Base-by-base conservation (phyloP, 495 filamentous ascomycete genomes). In the Pseudevernia furfuracea region DNA sequence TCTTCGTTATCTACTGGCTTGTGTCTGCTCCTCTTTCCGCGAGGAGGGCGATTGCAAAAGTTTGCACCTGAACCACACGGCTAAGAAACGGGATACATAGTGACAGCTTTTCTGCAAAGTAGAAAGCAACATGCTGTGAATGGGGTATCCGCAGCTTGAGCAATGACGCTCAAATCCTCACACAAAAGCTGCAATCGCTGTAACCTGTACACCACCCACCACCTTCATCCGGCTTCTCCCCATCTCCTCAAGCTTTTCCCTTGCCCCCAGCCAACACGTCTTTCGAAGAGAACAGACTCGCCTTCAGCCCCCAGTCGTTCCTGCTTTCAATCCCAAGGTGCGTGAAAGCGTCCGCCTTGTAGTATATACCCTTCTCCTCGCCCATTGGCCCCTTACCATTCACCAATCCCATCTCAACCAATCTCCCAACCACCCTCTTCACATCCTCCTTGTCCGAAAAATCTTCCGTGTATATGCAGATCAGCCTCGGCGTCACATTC, bases 271-370 rank as follows among this genome's bases (percentile, higher is more conserved):
- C 55, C 63, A 80, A 67, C 15, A 82, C 48, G 62, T 82, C 80
- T 59, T 64, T 70, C 66, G 75, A 80, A 12, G 74, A 76, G 61
- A 72, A 82, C 72, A 79, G 64, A 64, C 78, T 81, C 44, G 88
- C 84, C 70, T 80, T 81, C 55, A 95, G 76, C 38, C 81, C 81
- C 77, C 84, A 93, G 11, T 81, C 73, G 73, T 94, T 96, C 14
- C 80, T 79, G 2, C 77, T 76, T 44, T 78, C 80, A 41, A 95
- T 84, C 14, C 83, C 83, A 36, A 95, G 75, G 68, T 87, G 76
- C 2, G 91, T 93, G 67, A 83, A 92, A 1, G 85, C 88, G 79
- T 95, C 91, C 79, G 78, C 81, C 71, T 95, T 94, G 73, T 95
- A 96, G 66, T 89, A 92, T 59, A 95, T 83, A 19, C 79, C 77